Conservation (phyloP, 139 green algal species). For the Chlorella sorokiniana region DNA sequence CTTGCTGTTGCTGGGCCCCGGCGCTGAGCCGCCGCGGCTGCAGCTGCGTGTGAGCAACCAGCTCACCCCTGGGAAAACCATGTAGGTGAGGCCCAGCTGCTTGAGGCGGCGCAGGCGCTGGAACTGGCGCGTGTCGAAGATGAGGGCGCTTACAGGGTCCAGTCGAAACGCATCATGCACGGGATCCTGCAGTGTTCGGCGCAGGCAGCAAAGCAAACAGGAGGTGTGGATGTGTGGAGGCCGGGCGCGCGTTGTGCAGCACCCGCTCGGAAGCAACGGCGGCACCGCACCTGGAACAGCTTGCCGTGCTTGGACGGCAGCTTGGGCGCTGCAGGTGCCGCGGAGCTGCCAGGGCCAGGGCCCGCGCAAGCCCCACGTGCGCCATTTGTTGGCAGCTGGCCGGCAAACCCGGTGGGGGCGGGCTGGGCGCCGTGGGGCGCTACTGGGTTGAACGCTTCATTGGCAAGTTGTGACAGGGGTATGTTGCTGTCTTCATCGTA, state of each 20-base stretch:
- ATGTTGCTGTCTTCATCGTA: slow-evolving; percentile 16
- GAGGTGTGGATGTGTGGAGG: not conserved
- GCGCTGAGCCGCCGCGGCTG: too few relatives aligned
- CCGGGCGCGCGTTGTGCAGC: not conserved
- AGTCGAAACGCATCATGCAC: slow-evolving; percentile 67
- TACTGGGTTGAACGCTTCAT: slow-evolving; percentile 14
- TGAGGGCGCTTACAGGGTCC: slow-evolving; percentile 36
- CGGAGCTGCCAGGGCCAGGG: not conserved
- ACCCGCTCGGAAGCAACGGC: too few relatives aligned
- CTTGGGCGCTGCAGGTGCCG: not conserved
- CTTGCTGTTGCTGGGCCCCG: too few relatives aligned
- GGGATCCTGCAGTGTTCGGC: slow-evolving; percentile 69
- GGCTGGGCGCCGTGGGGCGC: not conserved
- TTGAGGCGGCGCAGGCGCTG: slow-evolving; percentile 85
- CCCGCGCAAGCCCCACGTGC: not conserved
- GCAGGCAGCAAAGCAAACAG: not conserved
- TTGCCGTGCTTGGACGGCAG: slow-evolving; percentile 16
- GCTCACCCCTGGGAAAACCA: slow-evolving; percentile 15
- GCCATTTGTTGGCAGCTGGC: not conserved
- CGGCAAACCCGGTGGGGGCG: not conserved
- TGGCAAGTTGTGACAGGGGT: slow-evolving; percentile 26
- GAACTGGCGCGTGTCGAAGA: slow-evolving; percentile 88
- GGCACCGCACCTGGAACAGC: slow-evolving; percentile 25
- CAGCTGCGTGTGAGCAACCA: not conserved
- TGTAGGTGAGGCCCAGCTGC: slow-evolving; percentile 65